Evolutionary conservation across 179 eudicot genomes (phyloP).

Genomic region (Vitellaria paradoxa): DNA sequence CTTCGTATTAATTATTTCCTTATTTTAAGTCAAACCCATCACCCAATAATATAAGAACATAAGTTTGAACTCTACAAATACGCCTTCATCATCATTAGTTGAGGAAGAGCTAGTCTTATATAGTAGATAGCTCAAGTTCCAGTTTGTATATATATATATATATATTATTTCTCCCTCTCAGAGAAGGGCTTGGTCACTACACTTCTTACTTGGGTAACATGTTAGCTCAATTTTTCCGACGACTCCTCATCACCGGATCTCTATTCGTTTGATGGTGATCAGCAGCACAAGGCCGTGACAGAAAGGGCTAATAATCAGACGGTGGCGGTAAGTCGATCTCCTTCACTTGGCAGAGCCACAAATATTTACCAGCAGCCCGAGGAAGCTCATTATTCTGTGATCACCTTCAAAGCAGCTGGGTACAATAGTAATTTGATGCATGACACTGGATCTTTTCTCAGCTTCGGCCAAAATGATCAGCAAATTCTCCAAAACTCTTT

Average conservation of each 20-base stretch:
- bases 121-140: not conserved
- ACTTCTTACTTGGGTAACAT: too few species aligned
- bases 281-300: too few species aligned
- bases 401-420: not conserved
- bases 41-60: constrained; percentile 18
- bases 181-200: too few species aligned
- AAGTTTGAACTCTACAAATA: constrained; percentile 17
- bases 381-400: not conserved
- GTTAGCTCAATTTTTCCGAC: too few species aligned
- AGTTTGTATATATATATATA: too few species aligned
- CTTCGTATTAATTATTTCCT: not conserved
- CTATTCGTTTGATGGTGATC: too few species aligned
- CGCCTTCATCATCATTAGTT: not conserved
- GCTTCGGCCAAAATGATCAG: constrained; percentile 7
- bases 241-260: too few species aligned
- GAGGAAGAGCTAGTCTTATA: not conserved
- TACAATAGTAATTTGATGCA: not conserved
- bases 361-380: not conserved
- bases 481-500: too few species aligned
- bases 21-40: not conserved
- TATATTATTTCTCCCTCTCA: too few species aligned
- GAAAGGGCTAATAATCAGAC: too few species aligned
- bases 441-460: not conserved
- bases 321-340: too few species aligned
- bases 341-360: not conserved